Evolutionary conservation across 345 rosid species (phyloP), one percentile per base, ranked within the genome.

Genomic region (Boechera divaricarpa): DNA sequence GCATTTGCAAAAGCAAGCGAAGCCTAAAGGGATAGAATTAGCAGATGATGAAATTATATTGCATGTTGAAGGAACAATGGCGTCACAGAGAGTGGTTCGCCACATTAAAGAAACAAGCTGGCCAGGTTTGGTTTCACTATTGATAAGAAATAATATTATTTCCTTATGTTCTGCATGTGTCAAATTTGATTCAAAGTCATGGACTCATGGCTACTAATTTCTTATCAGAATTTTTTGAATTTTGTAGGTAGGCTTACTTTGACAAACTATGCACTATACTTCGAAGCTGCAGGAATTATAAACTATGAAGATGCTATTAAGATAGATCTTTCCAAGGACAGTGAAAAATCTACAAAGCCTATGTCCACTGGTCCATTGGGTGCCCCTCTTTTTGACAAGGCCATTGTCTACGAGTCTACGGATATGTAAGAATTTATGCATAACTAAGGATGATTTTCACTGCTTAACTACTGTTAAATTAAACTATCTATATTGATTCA

Each of bases 321-420:
- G 84, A 86, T 92, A 33, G 94, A 89, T 76, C 96, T 95, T 52
- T 86, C 94, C 2, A 88, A 79, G 68, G 83, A 84, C 53, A 54
- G 13, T 7, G 82, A 77, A 33, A 88, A 81, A 36, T 67, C 75
- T 0, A 62, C 86, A 55, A 91, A 88, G 80, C 89, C 99, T 61
- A 69, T 80, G 35, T 90, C 97, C 41, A 89, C 97, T 16, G 97
- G 99, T 65, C 99, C 99, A n/a, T 92, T 91, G 87, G 98, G 99
- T 59, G 97, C 96, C 73, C 98, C 98, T 3, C 90, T 95, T 70
- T 95, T 88, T 55, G 98, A 95, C 84, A 95, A 89, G 85, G 99
- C 97, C 75, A 82, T 92, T 70, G 48, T 78, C 36, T 89, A 85
- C 4, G 92, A 95, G 79, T 87, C 94, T 39, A 84, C 89, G 4